Conservation (phyloP, 441 rosid genomes). For the Erodium chrysanthum region DNA sequence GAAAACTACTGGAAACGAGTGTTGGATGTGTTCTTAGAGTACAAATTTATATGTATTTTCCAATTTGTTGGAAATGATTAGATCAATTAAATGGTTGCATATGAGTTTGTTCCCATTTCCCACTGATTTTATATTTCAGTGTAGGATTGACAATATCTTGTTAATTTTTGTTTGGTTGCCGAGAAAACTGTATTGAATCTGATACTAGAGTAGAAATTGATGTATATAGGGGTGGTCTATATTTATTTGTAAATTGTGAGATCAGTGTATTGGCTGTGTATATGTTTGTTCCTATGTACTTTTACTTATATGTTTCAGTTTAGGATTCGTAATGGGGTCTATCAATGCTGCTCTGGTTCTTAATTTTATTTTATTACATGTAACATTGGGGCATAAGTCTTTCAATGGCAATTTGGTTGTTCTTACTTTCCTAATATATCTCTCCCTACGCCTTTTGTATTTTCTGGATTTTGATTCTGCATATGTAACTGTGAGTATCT, state of each 20-base stretch:
- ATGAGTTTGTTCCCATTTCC: not conserved
- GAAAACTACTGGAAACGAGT: not conserved
- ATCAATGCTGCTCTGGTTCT: not conserved
- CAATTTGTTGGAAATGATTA: not conserved
- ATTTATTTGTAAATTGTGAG: not conserved
- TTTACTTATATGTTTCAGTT: not conserved
- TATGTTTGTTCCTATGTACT: not conserved
- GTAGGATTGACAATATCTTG: not conserved
- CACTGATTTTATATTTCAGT: not conserved
- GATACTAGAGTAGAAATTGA: not conserved
- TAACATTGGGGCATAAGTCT: not conserved
- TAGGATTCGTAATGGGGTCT: not conserved
- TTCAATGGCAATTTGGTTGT: not conserved
- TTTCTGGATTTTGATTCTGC: not conserved
- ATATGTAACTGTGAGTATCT: not conserved
- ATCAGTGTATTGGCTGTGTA: not conserved
- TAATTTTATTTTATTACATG: too few species aligned
- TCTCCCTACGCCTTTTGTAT: not conserved
- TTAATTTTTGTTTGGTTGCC: not conserved
- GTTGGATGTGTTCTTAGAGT: not conserved
- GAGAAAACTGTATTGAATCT: not conserved
- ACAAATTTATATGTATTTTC: not conserved
- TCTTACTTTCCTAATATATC: not conserved
- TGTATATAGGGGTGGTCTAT: too few species aligned
- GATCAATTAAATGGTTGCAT: not conserved